These are phyloP conservation scores for Proliferodiscus dingleyae DNA, from an alignment of 2,329 filamentous ascomycete species.

Conservation along the genomic window DNA sequence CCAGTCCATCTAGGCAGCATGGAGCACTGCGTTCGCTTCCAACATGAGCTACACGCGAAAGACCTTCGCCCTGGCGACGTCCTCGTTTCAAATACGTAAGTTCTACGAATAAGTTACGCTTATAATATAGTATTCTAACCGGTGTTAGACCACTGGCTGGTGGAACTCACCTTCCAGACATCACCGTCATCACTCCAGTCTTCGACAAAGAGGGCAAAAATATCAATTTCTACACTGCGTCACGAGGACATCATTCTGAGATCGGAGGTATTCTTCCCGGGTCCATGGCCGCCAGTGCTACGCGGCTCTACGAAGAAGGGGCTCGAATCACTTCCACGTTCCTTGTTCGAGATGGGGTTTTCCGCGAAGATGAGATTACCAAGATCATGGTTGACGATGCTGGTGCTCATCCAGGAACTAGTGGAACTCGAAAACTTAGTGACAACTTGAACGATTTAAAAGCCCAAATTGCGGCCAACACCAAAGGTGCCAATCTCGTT, in stretches of 20 bases:
- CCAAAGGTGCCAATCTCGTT: conserved; percentile 75
- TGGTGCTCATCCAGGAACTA: conserved; percentile 54
- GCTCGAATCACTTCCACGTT: conserved; percentile 58
- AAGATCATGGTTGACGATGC: conserved; percentile 15
- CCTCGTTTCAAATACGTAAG: conserved; percentile 76
- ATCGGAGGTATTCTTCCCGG: conserved; percentile 77
- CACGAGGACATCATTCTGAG: conserved; percentile 70
- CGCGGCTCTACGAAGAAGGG: conserved; percentile 54
- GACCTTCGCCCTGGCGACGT: conserved; percentile 74
- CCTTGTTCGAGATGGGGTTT: conserved; percentile 69
- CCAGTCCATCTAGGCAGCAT: conserved; percentile 37
- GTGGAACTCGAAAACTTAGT: conserved; percentile 67
- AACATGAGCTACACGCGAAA: conserved; percentile 71
- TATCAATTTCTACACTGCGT: conserved; percentile 81
- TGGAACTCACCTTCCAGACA: conserved; percentile 78
- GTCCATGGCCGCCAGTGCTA: conserved; percentile 73
- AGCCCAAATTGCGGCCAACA: conserved; percentile 79
- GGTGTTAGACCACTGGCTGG: no score
- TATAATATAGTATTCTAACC: no score
- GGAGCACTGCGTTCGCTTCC: conserved; percentile 52
- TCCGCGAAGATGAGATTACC: conserved; percentile 67
- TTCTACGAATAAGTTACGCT: no score
- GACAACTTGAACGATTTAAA: conserved; percentile 83
- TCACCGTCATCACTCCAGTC: conserved; percentile 74
- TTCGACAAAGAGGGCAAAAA: conserved; percentile 57